Conservation (phyloP, 2,329 filamentous ascomycete species). For the Phoma sp. region DNA sequence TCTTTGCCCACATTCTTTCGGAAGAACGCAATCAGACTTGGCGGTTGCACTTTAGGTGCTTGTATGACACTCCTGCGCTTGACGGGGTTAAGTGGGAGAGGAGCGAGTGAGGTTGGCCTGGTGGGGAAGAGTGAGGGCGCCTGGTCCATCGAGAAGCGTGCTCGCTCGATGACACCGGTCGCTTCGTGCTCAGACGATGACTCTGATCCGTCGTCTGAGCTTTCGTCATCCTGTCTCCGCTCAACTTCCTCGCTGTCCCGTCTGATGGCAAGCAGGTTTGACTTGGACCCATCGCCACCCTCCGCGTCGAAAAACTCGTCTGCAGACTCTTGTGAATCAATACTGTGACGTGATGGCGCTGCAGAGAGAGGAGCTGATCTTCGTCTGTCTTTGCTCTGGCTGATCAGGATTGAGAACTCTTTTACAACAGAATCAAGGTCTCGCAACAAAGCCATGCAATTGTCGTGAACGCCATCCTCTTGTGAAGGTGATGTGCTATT, state of each 20-base stretch:
- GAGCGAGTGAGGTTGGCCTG: slow-evolving; percentile 77
- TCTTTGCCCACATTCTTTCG: slow-evolving; percentile 99
- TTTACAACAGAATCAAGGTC: slow-evolving; percentile 84
- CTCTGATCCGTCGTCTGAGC: slow-evolving; percentile 65
- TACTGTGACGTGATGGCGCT: slow-evolving; percentile 66
- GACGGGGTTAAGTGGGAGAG: slow-evolving; percentile 76
- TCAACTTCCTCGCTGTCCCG: slow-evolving; percentile 67
- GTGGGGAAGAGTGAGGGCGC: slow-evolving; percentile 70
- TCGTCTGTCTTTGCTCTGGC: slow-evolving; percentile 80
- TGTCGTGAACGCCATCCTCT: slow-evolving; percentile 76
- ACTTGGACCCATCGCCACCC: slow-evolving; percentile 60
- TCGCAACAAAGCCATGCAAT: slow-evolving; percentile 81
- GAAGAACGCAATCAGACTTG: slow-evolving; percentile 90
- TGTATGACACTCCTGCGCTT: slow-evolving; percentile 74
- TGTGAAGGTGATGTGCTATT: slow-evolving; percentile 51
- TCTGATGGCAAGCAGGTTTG: slow-evolving; percentile 78
- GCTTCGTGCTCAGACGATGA: slow-evolving; percentile 67
- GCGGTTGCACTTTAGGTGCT: slow-evolving; percentile 78
- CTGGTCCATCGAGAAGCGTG: slow-evolving; percentile 41
- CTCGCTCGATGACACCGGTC: slow-evolving; percentile 50
- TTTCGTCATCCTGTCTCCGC: slow-evolving; percentile 46
- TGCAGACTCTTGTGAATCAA: slow-evolving; percentile 76
- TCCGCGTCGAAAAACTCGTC: slow-evolving; percentile 94
- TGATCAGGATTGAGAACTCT: slow-evolving; percentile 80
- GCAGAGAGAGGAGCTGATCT: slow-evolving; percentile 56